Evolutionary conservation across 108 stramenopile genomes (phyloP).

Genomic region (Nitzschia inconspicua): DNA sequence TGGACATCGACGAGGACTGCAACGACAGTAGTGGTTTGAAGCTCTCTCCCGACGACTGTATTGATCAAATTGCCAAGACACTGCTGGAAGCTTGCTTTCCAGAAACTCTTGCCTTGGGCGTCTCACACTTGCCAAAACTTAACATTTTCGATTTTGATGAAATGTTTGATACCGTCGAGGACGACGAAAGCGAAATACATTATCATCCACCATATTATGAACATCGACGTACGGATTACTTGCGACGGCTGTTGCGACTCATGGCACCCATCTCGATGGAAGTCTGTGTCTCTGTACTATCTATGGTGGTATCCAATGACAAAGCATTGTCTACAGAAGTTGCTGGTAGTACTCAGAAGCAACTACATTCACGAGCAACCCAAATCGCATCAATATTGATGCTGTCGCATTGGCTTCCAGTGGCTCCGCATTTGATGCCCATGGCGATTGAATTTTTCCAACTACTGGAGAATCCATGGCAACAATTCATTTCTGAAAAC

Average conservation of each 20-base stretch:
- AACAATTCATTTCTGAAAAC: not conserved
- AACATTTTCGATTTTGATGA: conserved; percentile 1
- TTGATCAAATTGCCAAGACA: conserved; percentile 18
- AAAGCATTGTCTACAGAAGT: too few species aligned
- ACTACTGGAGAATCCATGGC: conserved; percentile 25
- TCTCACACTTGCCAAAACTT: conserved; percentile 8
- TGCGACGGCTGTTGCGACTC: conserved; percentile 58
- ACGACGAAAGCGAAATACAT: not conserved
- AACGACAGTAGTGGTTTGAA: not conserved
- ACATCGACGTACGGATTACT: conserved; percentile 52
- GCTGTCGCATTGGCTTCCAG: conserved; percentile 70
- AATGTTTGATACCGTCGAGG: conserved; percentile 1
- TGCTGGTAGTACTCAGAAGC: too few species aligned
- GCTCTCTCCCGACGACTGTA: conserved; percentile 1
- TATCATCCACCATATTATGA: conserved; percentile 5
- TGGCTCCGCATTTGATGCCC: conserved; percentile 78
- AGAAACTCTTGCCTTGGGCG: not conserved
- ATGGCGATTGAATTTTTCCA: conserved; percentile 55
- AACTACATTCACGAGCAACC: not conserved
- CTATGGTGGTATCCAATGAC: conserved; percentile 1
- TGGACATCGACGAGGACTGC: not conserved
- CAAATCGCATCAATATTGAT: conserved; percentile 31
- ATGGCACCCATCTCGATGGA: conserved; percentile 77
- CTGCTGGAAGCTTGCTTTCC: conserved; percentile 1
- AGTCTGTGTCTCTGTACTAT: conserved; percentile 54